Base-by-base conservation (phyloP, 2,329 filamentous ascomycete genomes). In the Claviceps humidiphila region DNA sequence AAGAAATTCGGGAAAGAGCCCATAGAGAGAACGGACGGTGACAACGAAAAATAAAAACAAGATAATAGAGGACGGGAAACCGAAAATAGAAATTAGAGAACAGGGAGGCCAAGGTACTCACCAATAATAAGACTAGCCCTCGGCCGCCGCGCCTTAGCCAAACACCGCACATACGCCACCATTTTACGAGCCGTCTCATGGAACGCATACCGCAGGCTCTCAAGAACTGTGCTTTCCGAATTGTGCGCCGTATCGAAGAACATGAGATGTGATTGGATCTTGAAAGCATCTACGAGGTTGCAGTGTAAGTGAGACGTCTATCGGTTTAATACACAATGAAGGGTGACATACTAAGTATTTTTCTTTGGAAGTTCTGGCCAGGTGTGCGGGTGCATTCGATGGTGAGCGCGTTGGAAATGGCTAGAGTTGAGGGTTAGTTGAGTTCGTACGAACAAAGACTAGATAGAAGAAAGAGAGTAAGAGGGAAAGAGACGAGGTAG, bases 201-300 rank as follows among this genome's bases (percentile, higher is more conserved):
- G 60, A 96, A 91, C 37, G 81, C 82, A n/a, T 76, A 75, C 60
- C 84, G 79, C 3, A 96, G 71, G 59, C 93, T 95, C n/a, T 70
- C 66, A 4, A 91, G 72, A 13, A 93, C 85, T 0, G 82, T 87
- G 4, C 64, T 58, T 7, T 77, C 64, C 3, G 81, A 78, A 69
- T 97, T 97, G 71, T 91, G 83, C 3, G 74, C 68, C 4, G 86
- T 87, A 65, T 94, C 89, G 60, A 87, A 84, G 64, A 89, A 86
- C 82, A 94, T 90, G 49, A 81, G 73, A 60, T 93, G 86, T 50
- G 89, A 83, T 64, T 95, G 88, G 50, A 93, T 81, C 65, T 89
- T 90, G 72, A 97, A 89, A 3, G 81, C 70, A 60, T 76, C 76
- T 80, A 8, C 20, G 16, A 17, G 42, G 39, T 38, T 41, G 9